Conservation (phyloP, 176 grass and related monocot species). For the Elaeis guineensis region DNA sequence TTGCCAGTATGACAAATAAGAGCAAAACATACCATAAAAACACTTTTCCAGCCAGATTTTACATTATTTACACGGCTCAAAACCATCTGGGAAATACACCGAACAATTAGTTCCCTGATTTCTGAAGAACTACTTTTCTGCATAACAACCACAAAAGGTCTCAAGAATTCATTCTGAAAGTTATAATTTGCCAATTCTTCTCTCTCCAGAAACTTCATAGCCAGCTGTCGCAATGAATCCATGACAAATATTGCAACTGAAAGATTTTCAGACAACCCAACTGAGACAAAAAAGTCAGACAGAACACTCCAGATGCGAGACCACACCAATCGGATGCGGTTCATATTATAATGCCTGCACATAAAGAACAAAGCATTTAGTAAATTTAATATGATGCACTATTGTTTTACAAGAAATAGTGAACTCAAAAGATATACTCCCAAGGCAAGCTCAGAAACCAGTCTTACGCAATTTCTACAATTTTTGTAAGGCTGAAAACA, state of each 20-base stretch:
- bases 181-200: constrained; percentile 96
- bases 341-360: constrained; percentile 94
- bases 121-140: constrained; percentile 74
- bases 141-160: constrained; percentile 91
- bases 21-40: constrained; percentile 59
- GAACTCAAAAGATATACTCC: constrained; percentile 1
- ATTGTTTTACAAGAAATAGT: constrained; percentile 20
- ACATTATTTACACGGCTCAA: constrained; percentile 87
- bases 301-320: constrained; percentile 90
- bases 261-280: constrained; percentile 86
- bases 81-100: constrained; percentile 97
- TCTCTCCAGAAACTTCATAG: constrained; percentile 97
- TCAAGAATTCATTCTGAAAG: constrained; percentile 95
- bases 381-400: constrained; percentile 2
- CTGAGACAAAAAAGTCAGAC: constrained; percentile 92
- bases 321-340: constrained; percentile 89
- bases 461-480: constrained; percentile 94
- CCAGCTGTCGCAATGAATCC: constrained; percentile 87
- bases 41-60: constrained; percentile 96
- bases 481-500: constrained; percentile 99
- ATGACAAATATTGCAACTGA: constrained; percentile 98
- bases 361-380: constrained; percentile 27
- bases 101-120: constrained; percentile 85
- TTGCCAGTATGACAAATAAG: not conserved
- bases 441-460: constrained; percentile 15